These are phyloP conservation scores for Coelastrella sp. DNA, from an alignment of 139 green algal species.

Conservation along the genomic window DNA sequence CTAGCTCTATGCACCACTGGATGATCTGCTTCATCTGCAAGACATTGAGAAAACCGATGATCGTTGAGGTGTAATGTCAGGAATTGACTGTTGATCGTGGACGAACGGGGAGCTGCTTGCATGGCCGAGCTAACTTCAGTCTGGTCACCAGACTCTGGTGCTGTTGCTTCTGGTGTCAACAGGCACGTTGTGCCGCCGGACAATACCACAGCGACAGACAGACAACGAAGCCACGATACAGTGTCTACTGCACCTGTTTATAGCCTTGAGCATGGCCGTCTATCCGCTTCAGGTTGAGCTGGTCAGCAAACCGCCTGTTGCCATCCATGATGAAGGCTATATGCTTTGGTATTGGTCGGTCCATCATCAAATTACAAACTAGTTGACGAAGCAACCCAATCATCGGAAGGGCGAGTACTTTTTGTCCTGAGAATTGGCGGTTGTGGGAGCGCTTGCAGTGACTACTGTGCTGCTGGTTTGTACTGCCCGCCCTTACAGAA, in stretches of 20 bases:
- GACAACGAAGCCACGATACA: background rate
- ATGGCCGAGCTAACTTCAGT: background rate
- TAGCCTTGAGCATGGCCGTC: constrained; percentile 79
- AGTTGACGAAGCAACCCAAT: constrained; percentile 39
- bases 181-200: background rate
- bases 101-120: background rate
- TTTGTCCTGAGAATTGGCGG: no score
- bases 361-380: constrained; percentile 32
- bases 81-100: background rate
- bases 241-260: constrained; percentile 46
- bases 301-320: constrained; percentile 89
- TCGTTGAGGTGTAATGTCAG: background rate
- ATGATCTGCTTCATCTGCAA: constrained; percentile 84
- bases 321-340: constrained; percentile 98
- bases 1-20: constrained; percentile 92
- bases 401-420: no score
- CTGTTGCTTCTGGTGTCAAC: no score
- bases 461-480: no score
- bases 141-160: no score
- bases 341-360: constrained; percentile 75
- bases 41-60: background rate
- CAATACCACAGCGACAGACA: background rate
- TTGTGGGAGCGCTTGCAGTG: no score
- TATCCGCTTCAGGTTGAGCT: constrained; percentile 48
- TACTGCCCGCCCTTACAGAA: no score